A percentile compares a stretch with the other conserved stretches of the same genome.
Conservation (phyloP, 2,329 filamentous ascomycete genomes). For the Orbilia quercus region DNA sequence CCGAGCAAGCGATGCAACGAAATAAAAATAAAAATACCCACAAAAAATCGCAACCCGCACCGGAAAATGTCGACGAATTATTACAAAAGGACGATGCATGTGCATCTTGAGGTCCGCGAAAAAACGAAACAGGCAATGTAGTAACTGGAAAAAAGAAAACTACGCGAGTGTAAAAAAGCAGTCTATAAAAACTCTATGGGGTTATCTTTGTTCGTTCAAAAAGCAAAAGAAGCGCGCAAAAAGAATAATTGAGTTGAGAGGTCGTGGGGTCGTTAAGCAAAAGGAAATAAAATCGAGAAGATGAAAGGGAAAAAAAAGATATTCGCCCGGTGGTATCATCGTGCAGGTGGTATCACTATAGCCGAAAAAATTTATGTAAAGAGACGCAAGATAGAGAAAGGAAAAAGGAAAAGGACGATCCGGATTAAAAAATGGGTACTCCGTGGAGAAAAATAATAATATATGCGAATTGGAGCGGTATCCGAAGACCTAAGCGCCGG, state of each 20-base stretch:
- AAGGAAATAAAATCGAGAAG: slow-evolving; percentile 22
- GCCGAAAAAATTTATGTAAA: no score
- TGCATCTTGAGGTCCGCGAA: slow-evolving; percentile 16
- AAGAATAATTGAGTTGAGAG: slow-evolving; percentile 46
- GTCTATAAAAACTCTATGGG: slow-evolving; percentile 51
- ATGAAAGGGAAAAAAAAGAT: slow-evolving; percentile 39
- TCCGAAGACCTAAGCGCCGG: slow-evolving; percentile 54
- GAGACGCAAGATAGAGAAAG: slow-evolving; percentile 38
- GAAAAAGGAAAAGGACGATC: slow-evolving; percentile 25
- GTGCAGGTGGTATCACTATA: slow-evolving; percentile 56
- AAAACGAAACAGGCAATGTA: slow-evolving; percentile 10
- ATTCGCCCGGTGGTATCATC: slow-evolving; percentile 55
- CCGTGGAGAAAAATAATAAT: slow-evolving; percentile 41
- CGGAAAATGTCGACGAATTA: slow-evolving; percentile 49
- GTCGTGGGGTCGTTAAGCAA: slow-evolving; percentile 51
- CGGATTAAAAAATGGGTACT: slow-evolving; percentile 41
- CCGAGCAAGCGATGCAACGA: slow-evolving; percentile 51
- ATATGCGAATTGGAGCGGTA: slow-evolving; percentile 29
- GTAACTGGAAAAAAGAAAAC: slow-evolving; percentile 4
- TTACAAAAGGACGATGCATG: slow-evolving; percentile 31
- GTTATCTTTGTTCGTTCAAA: slow-evolving; percentile 53
- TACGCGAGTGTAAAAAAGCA: slow-evolving; percentile 18
- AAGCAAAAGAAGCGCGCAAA: slow-evolving; percentile 31
- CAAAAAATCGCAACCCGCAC: slow-evolving; percentile 54
- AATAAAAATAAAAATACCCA: slow-evolving; percentile 29